Evolutionary conservation across 2,329 filamentous ascomycete species (phyloP).

Genomic region (Aspergillus sergii): DNA sequence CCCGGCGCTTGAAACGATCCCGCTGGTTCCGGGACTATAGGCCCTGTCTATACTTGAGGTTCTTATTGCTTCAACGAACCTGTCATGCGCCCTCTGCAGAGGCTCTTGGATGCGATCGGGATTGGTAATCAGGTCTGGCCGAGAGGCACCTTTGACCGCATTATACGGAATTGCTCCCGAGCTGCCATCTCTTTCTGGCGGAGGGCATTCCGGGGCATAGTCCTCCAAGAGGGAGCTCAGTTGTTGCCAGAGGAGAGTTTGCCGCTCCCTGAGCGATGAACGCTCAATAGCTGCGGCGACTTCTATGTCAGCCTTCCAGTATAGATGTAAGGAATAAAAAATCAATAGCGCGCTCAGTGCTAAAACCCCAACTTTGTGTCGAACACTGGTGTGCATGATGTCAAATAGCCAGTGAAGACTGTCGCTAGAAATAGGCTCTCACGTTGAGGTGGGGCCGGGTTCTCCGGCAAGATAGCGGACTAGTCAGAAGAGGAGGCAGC

Average conservation of each 20-base stretch:
- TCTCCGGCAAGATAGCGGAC: neutral
- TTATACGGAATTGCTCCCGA: neutral
- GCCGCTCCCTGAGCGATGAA: neutral
- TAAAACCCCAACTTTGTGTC: neutral
- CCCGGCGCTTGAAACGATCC: slow-evolving; percentile 57
- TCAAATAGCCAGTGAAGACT: neutral
- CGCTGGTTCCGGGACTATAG: slow-evolving; percentile 45
- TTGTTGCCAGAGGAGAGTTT: neutral
- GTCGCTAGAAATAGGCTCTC: neutral
- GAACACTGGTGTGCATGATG: neutral
- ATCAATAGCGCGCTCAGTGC: neutral
- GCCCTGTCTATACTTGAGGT: neutral
- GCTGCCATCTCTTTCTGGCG: neutral
- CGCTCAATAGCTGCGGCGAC: neutral
- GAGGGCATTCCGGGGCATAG: neutral
- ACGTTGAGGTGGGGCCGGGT: neutral
- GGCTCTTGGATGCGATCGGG: neutral
- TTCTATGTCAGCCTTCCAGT: neutral
- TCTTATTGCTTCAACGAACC: neutral
- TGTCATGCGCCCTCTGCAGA: neutral
- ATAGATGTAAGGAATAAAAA: neutral
- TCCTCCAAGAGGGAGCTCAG: neutral
- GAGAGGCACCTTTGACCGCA: neutral
- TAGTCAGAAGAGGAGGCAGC: neutral
- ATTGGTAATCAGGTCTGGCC: neutral